Evolutionary conservation across 75 land plant species (phyloP), one percentile per base, ranked within the genome.

Genomic region (Pinus albicaulis): DNA sequence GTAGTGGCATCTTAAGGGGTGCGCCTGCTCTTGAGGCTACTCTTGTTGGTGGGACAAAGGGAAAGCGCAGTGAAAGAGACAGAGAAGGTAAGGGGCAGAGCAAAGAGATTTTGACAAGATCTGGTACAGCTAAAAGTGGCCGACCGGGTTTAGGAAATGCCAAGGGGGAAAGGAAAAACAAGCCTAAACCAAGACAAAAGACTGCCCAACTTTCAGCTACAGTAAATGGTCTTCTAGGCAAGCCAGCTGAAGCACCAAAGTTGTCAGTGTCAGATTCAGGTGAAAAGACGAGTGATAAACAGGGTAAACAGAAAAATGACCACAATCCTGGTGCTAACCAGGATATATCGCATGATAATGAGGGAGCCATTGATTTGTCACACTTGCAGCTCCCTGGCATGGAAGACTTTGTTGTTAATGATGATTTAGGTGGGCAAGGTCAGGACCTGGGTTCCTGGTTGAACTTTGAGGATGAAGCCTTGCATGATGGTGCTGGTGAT

Each of bases 1-100:
- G 87, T 22, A 71, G 71, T 79, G 76, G 76, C 26, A 76, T 81
- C 71, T 55, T 74, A 65, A 85, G 88, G 60, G 87, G 82, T 52
- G 84, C 78, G 24, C 81, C 90, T 28, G 60, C 80, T 62, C 71
- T 85, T 81, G 92, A 84, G 61, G 77, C 73, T 80, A 77, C 80
- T 76, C 79, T 83, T 24, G 59, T 83, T 56, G 83, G 92, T 78
- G 87, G 89, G 60, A 66, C 88, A 4, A 95, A 95, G 74, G 98
- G 98, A 65, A 95, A 95, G 76, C 81, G 94, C 63, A 95, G 94
- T 73, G 98, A 88, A 76, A 86, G 96, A 56, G 98, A 95, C 26
- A 83, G 93, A 65, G 96, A 95, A 7, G 89, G 89, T 44, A 93
- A 89, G 63, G 86, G 86, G 3, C 84, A 83, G 28, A 66, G 55